Evolutionary conservation across 2,329 filamentous ascomycete species (phyloP).

Genomic region (Hymenoscyphus scutula): DNA sequence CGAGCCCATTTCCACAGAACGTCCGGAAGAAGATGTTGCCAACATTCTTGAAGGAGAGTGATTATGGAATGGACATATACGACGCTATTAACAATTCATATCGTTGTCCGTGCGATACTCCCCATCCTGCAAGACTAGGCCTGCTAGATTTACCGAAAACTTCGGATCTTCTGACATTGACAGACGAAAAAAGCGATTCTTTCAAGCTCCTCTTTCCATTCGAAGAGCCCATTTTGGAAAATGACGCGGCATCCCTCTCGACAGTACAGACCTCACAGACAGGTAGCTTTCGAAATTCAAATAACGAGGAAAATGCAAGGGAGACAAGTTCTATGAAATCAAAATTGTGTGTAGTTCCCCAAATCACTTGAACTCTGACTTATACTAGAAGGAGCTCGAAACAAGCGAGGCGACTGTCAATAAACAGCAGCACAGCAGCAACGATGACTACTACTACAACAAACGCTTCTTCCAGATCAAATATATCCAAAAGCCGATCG

Average conservation of each 20-base stretch:
- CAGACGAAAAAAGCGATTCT: not conserved
- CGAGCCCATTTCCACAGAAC: not conserved
- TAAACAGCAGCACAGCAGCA: constrained; percentile 1
- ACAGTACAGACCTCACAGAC: not conserved
- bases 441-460: not conserved
- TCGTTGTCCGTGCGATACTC: not conserved
- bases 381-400: not conserved
- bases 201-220: not conserved
- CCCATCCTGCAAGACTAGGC: not conserved
- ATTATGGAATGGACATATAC: not conserved
- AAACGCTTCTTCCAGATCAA: not conserved
- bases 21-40: not conserved
- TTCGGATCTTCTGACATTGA: not conserved
- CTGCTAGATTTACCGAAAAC: not conserved
- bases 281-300: not conserved
- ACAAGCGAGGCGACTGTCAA: not conserved
- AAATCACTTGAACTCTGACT: not conserved
- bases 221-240: not conserved
- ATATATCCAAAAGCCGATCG: not conserved
- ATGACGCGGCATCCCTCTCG: not conserved
- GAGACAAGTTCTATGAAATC: not conserved
- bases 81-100: not conserved
- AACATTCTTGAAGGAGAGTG: not conserved
- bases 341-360: not conserved
- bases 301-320: not conserved